phyloP scores from a whole-genome alignment of 106 monocot genomes.

The Dactylorhiza incarnata region DNA sequence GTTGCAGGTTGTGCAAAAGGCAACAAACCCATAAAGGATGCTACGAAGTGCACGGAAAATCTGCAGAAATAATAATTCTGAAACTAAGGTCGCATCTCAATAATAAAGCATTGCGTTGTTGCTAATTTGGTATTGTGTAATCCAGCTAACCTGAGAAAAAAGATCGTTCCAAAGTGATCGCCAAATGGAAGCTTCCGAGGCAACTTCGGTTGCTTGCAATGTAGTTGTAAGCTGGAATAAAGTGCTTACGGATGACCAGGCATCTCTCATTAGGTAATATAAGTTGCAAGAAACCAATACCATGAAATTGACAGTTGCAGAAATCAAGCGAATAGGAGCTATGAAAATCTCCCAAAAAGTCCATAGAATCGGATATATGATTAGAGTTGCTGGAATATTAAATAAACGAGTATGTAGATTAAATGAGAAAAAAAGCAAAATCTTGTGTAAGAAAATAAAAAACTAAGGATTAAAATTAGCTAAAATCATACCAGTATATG shows the following conservation, averaged over 20 bases:
- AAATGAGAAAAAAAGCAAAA: neutral
- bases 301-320: conserved; percentile 35
- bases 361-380: conserved; percentile 69
- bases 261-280: conserved; percentile 32
- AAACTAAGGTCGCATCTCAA: neutral
- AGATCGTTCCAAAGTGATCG: conserved; percentile 91
- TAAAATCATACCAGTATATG: conserved; percentile 55
- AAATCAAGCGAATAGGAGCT: conserved; percentile 51
- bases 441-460: conserved; percentile 1
- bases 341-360: conserved; percentile 48
- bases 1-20: conserved; percentile 84
- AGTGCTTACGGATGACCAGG: conserved; percentile 50
- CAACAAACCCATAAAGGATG: conserved; percentile 87
- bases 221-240: conserved; percentile 59
- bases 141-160: conserved; percentile 71
- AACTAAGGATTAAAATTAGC: neutral
- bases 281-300: conserved; percentile 26
- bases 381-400: conserved; percentile 35
- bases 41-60: conserved; percentile 82
- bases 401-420: conserved; percentile 1
- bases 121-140: neutral
- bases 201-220: conserved; percentile 34
- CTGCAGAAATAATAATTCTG: conserved; percentile 26
- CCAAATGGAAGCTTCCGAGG: conserved; percentile 75
- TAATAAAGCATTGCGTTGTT: neutral